Base-by-base conservation (phyloP, 192 early-diverging fungal genomes). In the Coemansia sp. region DNA sequence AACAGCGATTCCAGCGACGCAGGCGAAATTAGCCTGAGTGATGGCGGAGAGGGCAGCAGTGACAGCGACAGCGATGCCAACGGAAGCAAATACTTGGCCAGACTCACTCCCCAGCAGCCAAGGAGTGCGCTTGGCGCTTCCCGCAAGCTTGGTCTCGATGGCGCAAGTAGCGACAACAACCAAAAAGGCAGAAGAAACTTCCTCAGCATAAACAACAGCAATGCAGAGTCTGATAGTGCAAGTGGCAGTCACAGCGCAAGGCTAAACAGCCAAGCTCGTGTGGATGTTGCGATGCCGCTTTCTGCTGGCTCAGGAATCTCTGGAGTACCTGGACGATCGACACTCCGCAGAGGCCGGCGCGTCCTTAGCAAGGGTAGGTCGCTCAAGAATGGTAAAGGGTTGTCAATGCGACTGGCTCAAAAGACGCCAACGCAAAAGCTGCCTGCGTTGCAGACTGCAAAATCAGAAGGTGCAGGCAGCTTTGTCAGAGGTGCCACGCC, bases 331-430 rank as follows among this genome's bases (percentile, higher is more conserved):
- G 63, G 52, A 21, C 62, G 70, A 58, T 67, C 79, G 34, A 72
- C 73, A 53, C 60, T 81, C 39, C 69, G 73, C 12, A 62, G 79
- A 37, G 75, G 59, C 61, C 73, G 73, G 23, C 79, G 79, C 45
- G 46, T 81, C 16, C 33, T 75, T 33, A 52, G 62, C 49, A 68
- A 68, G 34, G 56, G 68, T 45, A 57, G 42, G 23, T 58, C 69
- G 39, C 55, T 63, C 29, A 71, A 51, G 48, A 51, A 25, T 25
- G 26, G 71, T 29, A 43, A 46, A 6, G 61, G 31, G 26, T 2
- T 12, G 58, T 6, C 49, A 20, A 13, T 12, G 35, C 33, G 29
- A 26, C 42, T 7, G 45, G 59, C 20, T 13, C 33, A 28, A 0
- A 29, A 26, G 45, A 42, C 30, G 52, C 60, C 26, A 4, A 15